These are phyloP conservation scores for Plasmodium knowlesi DNA, from an alignment of 169 alveolate species.

Conservation along the genomic window DNA sequence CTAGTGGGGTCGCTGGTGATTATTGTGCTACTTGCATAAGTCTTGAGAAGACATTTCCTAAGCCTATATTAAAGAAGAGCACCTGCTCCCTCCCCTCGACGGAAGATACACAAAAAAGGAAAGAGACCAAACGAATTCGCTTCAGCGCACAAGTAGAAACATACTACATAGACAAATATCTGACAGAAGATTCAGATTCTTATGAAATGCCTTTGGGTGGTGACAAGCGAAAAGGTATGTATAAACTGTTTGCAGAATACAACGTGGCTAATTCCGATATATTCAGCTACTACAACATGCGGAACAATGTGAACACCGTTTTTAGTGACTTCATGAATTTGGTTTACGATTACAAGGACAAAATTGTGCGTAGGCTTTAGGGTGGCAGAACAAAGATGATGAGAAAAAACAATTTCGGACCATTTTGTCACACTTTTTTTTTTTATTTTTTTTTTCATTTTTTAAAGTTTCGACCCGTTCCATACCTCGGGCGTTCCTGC, in stretches of 20 bases:
- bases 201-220: not conserved
- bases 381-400: not conserved
- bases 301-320: conserved; percentile 18
- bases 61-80: conserved; percentile 52
- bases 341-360: conserved; percentile 27
- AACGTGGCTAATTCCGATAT: conserved; percentile 17
- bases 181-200: conserved; percentile 6
- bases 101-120: not conserved
- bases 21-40: not conserved
- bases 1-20: not conserved
- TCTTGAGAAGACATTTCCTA: not conserved
- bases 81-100: not conserved
- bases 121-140: conserved; percentile 15
- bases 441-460: not conserved
- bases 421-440: not conserved
- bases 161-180: conserved; percentile 23
- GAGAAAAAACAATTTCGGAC: not conserved
- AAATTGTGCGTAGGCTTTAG: not conserved
- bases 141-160: conserved; percentile 58
- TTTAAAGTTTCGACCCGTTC: not conserved
- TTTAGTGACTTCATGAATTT: conserved; percentile 41
- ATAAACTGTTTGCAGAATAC: conserved; percentile 17
- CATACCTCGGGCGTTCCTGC: not conserved
- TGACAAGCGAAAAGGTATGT: not conserved
- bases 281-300: conserved; percentile 56